These are phyloP conservation scores for Thymus quinquecostatus DNA, from an alignment of 257 asterid genomes.

Conservation along the genomic window DNA sequence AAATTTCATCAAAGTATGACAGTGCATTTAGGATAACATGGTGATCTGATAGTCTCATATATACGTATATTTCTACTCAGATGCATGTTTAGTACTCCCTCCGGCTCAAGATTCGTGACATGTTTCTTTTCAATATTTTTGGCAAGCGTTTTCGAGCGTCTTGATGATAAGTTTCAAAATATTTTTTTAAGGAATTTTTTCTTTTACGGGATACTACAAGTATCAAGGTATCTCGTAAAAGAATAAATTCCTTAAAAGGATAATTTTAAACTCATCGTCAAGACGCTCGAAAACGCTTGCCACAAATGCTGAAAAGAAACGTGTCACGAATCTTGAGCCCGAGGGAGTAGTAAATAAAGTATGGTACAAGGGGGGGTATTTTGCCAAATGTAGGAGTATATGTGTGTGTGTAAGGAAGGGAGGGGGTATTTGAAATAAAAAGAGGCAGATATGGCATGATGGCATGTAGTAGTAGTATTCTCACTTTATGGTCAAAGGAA, in stretches of 20 bases:
- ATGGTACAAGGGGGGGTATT: neutral
- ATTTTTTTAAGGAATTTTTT: too few species aligned
- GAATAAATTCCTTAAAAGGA: too few species aligned
- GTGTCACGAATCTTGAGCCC: too few species aligned
- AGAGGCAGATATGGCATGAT: neutral
- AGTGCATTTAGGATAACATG: neutral
- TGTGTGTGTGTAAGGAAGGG: neutral
- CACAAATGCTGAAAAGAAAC: too few species aligned
- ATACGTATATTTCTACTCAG: neutral
- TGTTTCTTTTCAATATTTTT: too few species aligned
- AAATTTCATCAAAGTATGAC: neutral
- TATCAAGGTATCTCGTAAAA: too few species aligned
- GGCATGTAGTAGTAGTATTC: neutral
- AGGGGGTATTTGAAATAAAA: neutral
- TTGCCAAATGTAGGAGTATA: neutral
- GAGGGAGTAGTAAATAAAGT: neutral
- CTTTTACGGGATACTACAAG: too few species aligned
- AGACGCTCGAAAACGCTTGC: too few species aligned
- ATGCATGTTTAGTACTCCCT: neutral
- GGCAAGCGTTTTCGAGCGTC: too few species aligned
- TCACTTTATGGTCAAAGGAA: constrained; percentile 36
- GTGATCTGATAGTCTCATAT: neutral
- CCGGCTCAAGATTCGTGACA: too few species aligned
- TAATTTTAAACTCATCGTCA: too few species aligned
- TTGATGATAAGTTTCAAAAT: too few species aligned